A percentile compares a stretch with the other conserved stretches of the same genome.
Conservation (phyloP, 2,329 filamentous ascomycete species). For the Orbilia ellipsospora region DNA sequence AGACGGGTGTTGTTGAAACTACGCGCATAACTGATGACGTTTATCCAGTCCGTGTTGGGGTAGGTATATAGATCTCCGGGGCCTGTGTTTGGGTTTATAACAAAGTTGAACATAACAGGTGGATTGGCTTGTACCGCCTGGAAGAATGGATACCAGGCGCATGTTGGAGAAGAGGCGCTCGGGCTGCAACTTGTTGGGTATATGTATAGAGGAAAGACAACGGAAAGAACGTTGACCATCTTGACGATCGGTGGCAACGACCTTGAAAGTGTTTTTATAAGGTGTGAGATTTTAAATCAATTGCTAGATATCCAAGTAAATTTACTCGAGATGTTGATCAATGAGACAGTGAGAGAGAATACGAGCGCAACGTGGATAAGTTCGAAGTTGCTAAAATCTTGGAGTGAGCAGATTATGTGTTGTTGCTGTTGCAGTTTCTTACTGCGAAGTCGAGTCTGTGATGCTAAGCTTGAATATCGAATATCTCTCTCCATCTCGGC, state of each 20-base stretch:
- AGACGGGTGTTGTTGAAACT: conserved; percentile 34
- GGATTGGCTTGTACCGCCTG: conserved; percentile 22
- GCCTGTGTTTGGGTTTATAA: conserved; percentile 33
- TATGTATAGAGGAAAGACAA: conserved; percentile 37
- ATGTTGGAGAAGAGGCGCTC: conserved; percentile 2
- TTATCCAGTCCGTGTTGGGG: conserved; percentile 34
- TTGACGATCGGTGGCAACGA: neutral
- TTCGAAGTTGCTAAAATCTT: no score
- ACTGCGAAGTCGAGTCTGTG: neutral
- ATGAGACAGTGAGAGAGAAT: no score
- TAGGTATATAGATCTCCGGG: conserved; percentile 15
- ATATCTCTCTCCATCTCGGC: no score
- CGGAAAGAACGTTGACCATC: conserved; percentile 38
- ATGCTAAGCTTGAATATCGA: no score
- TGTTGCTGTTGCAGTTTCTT: conserved; percentile 19
- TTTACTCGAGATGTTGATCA: neutral
- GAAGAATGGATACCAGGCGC: conserved; percentile 43
- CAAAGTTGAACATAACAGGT: conserved; percentile 28
- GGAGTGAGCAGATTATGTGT: conserved; percentile 25
- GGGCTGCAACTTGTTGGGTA: conserved; percentile 25
- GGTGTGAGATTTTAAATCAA: no score
- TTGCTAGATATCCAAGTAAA: neutral
- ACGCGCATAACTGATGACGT: conserved; percentile 27
- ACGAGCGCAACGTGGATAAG: no score
- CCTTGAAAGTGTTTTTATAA: no score